Evolutionary conservation across 352 stramenopile species (phyloP).

Genomic region (Pythium rishiriense): DNA sequence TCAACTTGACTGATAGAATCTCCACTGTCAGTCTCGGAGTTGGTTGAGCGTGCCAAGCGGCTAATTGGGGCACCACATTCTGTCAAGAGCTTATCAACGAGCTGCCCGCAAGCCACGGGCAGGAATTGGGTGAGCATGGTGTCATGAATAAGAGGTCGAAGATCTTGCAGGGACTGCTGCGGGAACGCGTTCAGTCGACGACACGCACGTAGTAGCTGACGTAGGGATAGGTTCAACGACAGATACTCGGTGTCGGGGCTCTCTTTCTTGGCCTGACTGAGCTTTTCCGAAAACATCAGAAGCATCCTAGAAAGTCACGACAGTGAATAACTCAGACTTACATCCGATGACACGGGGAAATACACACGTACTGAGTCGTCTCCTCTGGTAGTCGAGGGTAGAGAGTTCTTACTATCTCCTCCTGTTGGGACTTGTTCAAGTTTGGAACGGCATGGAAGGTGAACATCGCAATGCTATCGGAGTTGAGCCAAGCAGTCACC

Average conservation of each 20-base stretch:
- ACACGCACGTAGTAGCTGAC: conserved; percentile 64
- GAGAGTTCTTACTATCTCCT: conserved; percentile 50
- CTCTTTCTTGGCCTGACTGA: conserved; percentile 39
- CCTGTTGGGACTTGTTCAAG: conserved; percentile 40
- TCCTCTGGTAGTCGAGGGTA: conserved; percentile 55
- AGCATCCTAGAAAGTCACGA: conserved; percentile 37
- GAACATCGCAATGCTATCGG: conserved; percentile 81
- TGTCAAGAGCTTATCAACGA: conserved; percentile 57
- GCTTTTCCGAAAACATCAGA: conserved; percentile 56
- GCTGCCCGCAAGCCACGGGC: conserved; percentile 43
- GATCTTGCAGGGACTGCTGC: conserved; percentile 54
- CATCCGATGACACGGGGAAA: background rate
- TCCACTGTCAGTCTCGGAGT: background rate
- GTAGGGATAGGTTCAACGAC: conserved; percentile 60
- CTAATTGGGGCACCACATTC: conserved; percentile 40
- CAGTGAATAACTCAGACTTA: background rate
- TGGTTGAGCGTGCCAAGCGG: background rate
- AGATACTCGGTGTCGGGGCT: conserved; percentile 48
- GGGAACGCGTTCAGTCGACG: conserved; percentile 73
- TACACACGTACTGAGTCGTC: conserved; percentile 48
- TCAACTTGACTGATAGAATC: conserved; percentile 48
- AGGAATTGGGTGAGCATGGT: conserved; percentile 79
- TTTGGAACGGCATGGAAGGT: conserved; percentile 60
- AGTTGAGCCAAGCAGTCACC: conserved; percentile 65
- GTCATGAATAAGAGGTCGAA: conserved; percentile 70